These are phyloP conservation scores for Pythium chondricola DNA, from an alignment of 352 stramenopile species.

Conservation along the genomic window DNA sequence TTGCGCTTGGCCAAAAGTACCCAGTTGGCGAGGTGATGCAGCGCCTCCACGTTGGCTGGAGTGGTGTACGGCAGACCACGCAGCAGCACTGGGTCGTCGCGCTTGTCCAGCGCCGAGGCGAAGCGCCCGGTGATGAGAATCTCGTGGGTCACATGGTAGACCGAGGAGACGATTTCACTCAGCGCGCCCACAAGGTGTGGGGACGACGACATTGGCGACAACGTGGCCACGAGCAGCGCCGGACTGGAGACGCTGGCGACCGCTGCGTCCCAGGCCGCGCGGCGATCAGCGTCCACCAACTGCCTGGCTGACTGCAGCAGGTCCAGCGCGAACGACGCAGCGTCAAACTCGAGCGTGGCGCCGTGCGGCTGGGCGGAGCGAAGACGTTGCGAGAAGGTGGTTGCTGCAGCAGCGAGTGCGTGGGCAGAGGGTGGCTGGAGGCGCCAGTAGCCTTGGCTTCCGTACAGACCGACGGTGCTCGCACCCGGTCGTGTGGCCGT, in stretches of 20 bases:
- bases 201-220: slow-evolving; percentile 29
- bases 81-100: slow-evolving; percentile 13
- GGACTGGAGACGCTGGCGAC: slow-evolving; percentile 47
- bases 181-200: slow-evolving; percentile 48
- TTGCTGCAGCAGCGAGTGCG: slow-evolving; percentile 21
- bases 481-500: slow-evolving; percentile 20
- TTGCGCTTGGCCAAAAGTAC: slow-evolving; percentile 72
- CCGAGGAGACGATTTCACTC: slow-evolving; percentile 35
- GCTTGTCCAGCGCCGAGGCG: slow-evolving; percentile 24
- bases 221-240: slow-evolving; percentile 57
- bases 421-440: slow-evolving; percentile 49
- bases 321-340: slow-evolving; percentile 54
- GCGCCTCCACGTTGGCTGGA: slow-evolving; percentile 61
- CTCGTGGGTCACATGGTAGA: slow-evolving; percentile 44
- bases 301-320: slow-evolving; percentile 30
- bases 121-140: slow-evolving; percentile 43
- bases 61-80: slow-evolving; percentile 27
- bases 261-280: slow-evolving; percentile 18
- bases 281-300: neutral
- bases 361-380: slow-evolving; percentile 23
- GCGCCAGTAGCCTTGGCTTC: slow-evolving; percentile 54
- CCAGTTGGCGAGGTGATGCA: slow-evolving; percentile 77
- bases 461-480: slow-evolving; percentile 50
- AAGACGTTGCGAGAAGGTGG: slow-evolving; percentile 1
- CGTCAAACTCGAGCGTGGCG: slow-evolving; percentile 43